These are phyloP conservation scores for Glarea lozoyensis DNA, from an alignment of 495 filamentous ascomycete genomes.

Conservation along the genomic window DNA sequence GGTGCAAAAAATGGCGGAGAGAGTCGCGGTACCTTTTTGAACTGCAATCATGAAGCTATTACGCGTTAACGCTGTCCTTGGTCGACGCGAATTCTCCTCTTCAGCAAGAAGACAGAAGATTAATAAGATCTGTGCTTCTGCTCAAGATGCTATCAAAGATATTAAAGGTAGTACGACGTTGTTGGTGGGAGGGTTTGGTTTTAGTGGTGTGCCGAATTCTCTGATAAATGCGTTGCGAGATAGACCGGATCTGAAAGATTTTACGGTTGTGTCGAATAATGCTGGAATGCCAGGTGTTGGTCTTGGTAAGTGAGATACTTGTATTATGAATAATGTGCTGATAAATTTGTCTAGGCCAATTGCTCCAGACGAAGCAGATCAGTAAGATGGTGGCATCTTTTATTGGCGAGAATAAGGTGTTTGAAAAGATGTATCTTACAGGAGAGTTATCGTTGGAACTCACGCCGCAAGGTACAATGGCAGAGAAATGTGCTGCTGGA, in stretches of 20 bases:
- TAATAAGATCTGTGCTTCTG: conserved; percentile 12
- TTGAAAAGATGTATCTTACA: conserved; percentile 16
- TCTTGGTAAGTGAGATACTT: conserved; percentile 6
- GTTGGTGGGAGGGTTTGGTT: conserved; percentile 12
- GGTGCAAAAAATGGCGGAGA: no score
- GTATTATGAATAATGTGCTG: neutral
- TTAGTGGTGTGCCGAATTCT: conserved; percentile 11
- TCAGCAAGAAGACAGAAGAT: conserved; percentile 6
- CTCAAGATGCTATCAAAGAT: conserved; percentile 14
- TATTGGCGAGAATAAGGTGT: conserved; percentile 14
- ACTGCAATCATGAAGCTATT: no score
- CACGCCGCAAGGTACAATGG: conserved; percentile 16
- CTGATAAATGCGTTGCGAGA: conserved; percentile 11
- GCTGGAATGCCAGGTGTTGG: conserved; percentile 14
- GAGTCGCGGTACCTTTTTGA: no score
- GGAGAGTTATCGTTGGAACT: conserved; percentile 13
- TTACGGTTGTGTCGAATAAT: conserved; percentile 15
- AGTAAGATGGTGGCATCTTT: conserved; percentile 14
- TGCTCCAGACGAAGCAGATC: conserved; percentile 12
- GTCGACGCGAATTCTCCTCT: conserved; percentile 6
- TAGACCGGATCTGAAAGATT: conserved; percentile 10
- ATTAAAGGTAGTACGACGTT: conserved; percentile 11
- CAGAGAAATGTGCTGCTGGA: conserved; percentile 14
- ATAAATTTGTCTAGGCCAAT: conserved; percentile 6
- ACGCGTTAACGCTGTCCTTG: no score